phyloP scores from a whole-genome alignment of 768 basidiomycete genomes.

The Daedalea quercina region DNA sequence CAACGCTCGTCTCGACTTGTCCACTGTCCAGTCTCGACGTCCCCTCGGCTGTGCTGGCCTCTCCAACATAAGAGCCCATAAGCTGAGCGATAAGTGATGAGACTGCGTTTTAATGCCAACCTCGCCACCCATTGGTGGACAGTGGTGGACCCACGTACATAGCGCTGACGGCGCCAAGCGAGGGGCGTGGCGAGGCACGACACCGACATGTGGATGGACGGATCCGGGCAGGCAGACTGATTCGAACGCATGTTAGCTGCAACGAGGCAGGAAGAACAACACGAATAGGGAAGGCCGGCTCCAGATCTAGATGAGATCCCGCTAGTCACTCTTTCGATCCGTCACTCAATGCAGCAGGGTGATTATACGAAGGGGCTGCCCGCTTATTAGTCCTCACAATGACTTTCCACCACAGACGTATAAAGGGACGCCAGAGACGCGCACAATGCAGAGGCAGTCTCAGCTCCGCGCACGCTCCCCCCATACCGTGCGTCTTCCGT shows the following conservation, averaged over 20 bases:
- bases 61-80: no score
- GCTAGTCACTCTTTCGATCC: neutral
- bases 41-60: no score
- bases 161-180: neutral
- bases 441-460: neutral
- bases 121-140: no score
- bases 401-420: neutral
- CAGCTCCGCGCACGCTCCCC: no score
- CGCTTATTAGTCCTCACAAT: neutral
- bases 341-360: neutral
- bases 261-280: neutral
- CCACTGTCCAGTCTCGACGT: no score
- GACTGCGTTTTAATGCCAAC: no score
- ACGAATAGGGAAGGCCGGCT: neutral
- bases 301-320: neutral
- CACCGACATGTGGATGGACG: neutral
- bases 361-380: neutral
- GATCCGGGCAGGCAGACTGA: neutral
- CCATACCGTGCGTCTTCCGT: no score
- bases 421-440: neutral
- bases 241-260: no score
- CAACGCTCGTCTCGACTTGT: no score
- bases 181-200: neutral
- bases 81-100: no score
- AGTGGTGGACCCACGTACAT: no score